Conservation (phyloP, 164 flowering plant species). For the Paratinospora sagittata region DNA sequence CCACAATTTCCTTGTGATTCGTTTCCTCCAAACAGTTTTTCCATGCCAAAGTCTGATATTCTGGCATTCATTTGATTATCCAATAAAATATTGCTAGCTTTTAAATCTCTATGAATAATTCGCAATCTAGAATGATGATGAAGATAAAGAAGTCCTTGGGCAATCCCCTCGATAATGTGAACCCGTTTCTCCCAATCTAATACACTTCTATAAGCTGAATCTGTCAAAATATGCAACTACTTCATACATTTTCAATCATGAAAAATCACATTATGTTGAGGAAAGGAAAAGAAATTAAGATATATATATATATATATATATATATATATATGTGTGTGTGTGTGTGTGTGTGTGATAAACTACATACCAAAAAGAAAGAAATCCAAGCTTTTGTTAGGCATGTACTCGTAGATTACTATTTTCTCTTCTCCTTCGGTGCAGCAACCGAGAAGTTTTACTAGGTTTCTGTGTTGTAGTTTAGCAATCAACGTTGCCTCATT, state of each 20-base stretch:
- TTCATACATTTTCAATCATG: not conserved
- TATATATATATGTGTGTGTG: too few species aligned
- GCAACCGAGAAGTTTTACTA: constrained; percentile 8
- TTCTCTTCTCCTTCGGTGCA: constrained; percentile 7
- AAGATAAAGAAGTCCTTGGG: constrained; percentile 3
- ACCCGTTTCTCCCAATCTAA: not conserved
- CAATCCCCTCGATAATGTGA: not conserved
- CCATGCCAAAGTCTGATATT: constrained; percentile 7
- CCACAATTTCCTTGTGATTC: constrained; percentile 9
- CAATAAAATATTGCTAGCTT: constrained; percentile 13
- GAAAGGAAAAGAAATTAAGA: not conserved
- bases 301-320: not conserved
- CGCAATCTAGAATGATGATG: not conserved
- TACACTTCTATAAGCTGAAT: not conserved
- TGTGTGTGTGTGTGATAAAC: not conserved
- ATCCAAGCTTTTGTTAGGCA: constrained; percentile 3
- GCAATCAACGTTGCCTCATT: not conserved
- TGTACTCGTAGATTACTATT: constrained; percentile 3
- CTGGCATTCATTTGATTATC: constrained; percentile 1
- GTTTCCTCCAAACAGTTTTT: constrained; percentile 4
- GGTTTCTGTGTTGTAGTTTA: constrained; percentile 8
- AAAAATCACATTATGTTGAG: not conserved
- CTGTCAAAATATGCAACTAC: not conserved
- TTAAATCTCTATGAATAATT: constrained; percentile 10
- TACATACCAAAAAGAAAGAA: not conserved